phyloP scores from a whole-genome alignment of 1,139 yeast species.

The Dujonia santamariae region DNA sequence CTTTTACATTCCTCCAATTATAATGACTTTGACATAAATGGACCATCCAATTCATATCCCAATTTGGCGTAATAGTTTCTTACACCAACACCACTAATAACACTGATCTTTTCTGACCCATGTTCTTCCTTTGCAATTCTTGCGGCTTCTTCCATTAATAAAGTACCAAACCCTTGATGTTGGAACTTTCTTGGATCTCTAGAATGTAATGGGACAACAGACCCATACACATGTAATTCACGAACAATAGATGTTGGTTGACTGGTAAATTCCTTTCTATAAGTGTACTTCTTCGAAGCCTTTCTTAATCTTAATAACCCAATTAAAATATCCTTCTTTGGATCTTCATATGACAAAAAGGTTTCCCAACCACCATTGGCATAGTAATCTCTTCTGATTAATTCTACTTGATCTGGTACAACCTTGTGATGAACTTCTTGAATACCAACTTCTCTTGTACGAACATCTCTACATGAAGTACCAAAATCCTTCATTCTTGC shows the following conservation, averaged over 20 bases:
- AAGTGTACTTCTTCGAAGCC: conserved; percentile 87
- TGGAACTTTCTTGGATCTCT: conserved; percentile 97
- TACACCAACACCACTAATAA: conserved; percentile 96
- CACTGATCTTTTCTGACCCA: conserved; percentile 86
- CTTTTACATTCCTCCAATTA: conserved; percentile 11
- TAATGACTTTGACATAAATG: conserved; percentile 79
- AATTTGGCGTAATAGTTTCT: conserved; percentile 90
- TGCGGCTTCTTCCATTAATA: conserved; percentile 97
- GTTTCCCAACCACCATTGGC: conserved; percentile 99
- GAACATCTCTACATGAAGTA: conserved; percentile 92
- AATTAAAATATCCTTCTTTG: conserved; percentile 90
- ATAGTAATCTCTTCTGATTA: conserved; percentile 90
- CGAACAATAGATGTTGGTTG: conserved; percentile 93
- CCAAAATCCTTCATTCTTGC: conserved; percentile 99
- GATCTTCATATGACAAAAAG: conserved; percentile 92
- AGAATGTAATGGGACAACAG: conserved; percentile 96
- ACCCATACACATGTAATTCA: conserved; percentile 95
- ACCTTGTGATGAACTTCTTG: conserved; percentile 98
- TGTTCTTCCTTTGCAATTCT: conserved; percentile 94
- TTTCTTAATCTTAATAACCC: conserved; percentile 86
- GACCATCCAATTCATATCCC: conserved; percentile 93
- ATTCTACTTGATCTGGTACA: conserved; percentile 94
- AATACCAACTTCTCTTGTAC: conserved; percentile 98
- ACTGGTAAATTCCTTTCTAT: conserved; percentile 77
- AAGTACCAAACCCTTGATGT: conserved; percentile 98